These are phyloP conservation scores for Harrya chromipes DNA, from an alignment of 768 basidiomycete genomes.

Conservation along the genomic window DNA sequence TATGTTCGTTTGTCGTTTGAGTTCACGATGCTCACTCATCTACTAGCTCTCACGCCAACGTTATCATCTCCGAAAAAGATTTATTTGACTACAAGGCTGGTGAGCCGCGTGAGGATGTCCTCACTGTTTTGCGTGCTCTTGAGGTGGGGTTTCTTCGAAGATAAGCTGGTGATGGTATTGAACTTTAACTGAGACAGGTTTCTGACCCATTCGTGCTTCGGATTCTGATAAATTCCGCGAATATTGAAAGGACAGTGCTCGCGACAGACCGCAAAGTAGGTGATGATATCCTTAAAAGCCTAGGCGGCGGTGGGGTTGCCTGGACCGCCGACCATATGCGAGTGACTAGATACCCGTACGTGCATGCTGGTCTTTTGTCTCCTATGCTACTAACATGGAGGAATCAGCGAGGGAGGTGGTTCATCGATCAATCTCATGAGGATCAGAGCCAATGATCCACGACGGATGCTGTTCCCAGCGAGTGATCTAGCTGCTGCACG, in stretches of 20 bases:
- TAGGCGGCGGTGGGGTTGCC: conserved; percentile 51
- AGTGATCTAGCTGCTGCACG: conserved; percentile 48
- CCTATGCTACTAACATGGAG: background rate
- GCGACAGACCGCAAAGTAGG: conserved; percentile 62
- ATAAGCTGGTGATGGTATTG: background rate
- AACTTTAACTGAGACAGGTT: conserved; percentile 46
- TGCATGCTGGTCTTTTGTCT: conserved; percentile 8
- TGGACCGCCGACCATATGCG: conserved; percentile 63
- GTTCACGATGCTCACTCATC: conserved; percentile 9
- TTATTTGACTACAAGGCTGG: conserved; percentile 78
- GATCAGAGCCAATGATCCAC: conserved; percentile 33
- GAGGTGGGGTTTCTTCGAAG: conserved; percentile 46
- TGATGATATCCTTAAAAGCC: conserved; percentile 44
- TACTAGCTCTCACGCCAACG: conserved; percentile 42
- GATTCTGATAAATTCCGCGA: conserved; percentile 70
- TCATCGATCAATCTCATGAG: conserved; percentile 41
- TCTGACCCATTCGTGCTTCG: conserved; percentile 72
- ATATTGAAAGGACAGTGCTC: conserved; percentile 72
- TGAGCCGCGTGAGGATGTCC: conserved; percentile 58
- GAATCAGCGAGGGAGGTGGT: conserved; percentile 64
- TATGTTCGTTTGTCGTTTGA: conserved; percentile 37
- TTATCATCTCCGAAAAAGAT: conserved; percentile 69
- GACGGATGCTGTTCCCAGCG: conserved; percentile 51
- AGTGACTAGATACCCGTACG: conserved; percentile 65
- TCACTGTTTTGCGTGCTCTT: conserved; percentile 80